Evolutionary conservation across 208 protist species (phyloP).

Genomic region (Leishmania tarentolae): DNA sequence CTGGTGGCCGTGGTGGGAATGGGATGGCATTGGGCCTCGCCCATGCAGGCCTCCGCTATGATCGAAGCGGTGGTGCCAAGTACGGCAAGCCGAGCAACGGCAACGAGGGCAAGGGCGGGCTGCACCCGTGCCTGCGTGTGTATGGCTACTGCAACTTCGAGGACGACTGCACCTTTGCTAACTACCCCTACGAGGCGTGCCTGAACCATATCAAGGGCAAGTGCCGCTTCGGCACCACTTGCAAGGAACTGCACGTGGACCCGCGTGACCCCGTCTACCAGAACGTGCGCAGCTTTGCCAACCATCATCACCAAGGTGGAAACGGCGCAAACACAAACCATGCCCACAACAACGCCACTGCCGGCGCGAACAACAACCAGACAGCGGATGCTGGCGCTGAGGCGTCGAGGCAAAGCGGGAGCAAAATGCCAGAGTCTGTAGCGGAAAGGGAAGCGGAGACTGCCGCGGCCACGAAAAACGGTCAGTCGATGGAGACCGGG

Average conservation of each 20-base stretch:
- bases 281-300: constrained; percentile 57
- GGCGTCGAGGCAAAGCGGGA: neutral
- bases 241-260: constrained; percentile 90
- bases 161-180: constrained; percentile 85
- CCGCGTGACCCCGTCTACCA: constrained; percentile 52
- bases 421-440: constrained; percentile 5
- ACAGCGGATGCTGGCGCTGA: constrained; percentile 1
- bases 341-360: constrained; percentile 1
- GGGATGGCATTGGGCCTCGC: constrained; percentile 5
- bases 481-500: neutral
- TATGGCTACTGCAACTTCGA: constrained; percentile 91
- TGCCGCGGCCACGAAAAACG: neutral
- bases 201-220: constrained; percentile 92
- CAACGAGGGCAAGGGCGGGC: constrained; percentile 32
- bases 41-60: constrained; percentile 14
- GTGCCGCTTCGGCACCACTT: constrained; percentile 81
- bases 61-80: constrained; percentile 20
- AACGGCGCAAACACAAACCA: constrained; percentile 16
- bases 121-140: constrained; percentile 88
- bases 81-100: constrained; percentile 15
- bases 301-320: constrained; percentile 30
- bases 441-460: neutral
- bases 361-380: constrained; percentile 7
- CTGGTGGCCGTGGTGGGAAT: constrained; percentile 5
- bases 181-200: constrained; percentile 89